These are phyloP conservation scores for Stagonosporopsis tanaceti DNA, from an alignment of 2,329 filamentous ascomycete species.

Conservation along the genomic window DNA sequence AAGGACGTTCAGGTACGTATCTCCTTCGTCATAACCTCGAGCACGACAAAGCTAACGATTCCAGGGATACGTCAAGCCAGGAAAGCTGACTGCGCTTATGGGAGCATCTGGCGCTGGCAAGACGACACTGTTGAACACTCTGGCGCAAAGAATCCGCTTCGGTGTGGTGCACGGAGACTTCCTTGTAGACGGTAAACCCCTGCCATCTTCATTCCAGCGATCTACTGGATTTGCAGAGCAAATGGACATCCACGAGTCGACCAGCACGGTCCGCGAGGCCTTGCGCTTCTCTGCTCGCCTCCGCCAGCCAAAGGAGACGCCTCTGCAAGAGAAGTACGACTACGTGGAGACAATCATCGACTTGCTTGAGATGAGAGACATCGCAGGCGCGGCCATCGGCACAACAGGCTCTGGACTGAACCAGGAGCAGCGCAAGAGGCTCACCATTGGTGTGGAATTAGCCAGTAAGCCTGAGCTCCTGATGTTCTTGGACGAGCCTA, in stretches of 20 bases:
- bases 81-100: slow-evolving; percentile 83
- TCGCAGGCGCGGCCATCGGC: slow-evolving; percentile 71
- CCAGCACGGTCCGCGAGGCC: slow-evolving; percentile 70
- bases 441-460: slow-evolving; percentile 69
- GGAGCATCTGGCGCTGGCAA: slow-evolving; percentile 67
- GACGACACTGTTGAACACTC: slow-evolving; percentile 47
- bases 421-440: slow-evolving; percentile 72
- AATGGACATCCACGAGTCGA: slow-evolving; percentile 69
- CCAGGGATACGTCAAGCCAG: slow-evolving; percentile 85
- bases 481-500: slow-evolving; percentile 81
- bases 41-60: not conserved
- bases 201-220: slow-evolving; percentile 76
- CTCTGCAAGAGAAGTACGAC: slow-evolving; percentile 67
- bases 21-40: not conserved
- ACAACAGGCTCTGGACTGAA: slow-evolving; percentile 58
- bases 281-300: slow-evolving; percentile 70
- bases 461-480: slow-evolving; percentile 73
- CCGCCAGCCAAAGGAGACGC: slow-evolving; percentile 66
- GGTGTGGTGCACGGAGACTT: slow-evolving; percentile 57
- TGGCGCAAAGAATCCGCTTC: slow-evolving; percentile 54
- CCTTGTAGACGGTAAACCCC: slow-evolving; percentile 51
- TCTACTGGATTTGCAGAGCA: slow-evolving; percentile 79
- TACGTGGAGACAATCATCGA: slow-evolving; percentile 72
- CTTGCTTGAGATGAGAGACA: slow-evolving; percentile 69
- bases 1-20: slow-evolving; percentile 60